Percentiles rank a stretch among this genome's conserved stretches.
These are phyloP conservation scores for Bocquillonia castaneifolia DNA, from an alignment of 441 rosid genomes.

Conservation along the genomic window DNA sequence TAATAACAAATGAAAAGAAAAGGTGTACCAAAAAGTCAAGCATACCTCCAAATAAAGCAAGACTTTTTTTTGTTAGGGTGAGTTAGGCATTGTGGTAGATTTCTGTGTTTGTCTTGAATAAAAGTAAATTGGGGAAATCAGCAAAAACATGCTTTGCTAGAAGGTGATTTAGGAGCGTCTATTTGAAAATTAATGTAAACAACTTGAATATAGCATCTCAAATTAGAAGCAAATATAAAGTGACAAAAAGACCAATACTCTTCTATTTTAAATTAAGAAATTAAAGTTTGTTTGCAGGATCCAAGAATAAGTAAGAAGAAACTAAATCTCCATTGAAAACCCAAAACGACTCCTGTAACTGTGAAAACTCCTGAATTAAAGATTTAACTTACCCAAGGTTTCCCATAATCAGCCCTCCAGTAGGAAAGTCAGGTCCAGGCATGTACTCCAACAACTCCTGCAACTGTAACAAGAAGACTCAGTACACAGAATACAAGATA, in stretches of 20 bases:
- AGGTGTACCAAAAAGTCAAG: not conserved
- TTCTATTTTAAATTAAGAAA: not conserved
- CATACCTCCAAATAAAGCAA: not conserved
- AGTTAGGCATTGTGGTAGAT: not conserved
- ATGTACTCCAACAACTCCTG: conserved; percentile 96
- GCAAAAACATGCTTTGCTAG: not conserved
- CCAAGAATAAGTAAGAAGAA: not conserved
- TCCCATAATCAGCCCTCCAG: conserved; percentile 97
- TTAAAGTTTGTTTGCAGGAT: not conserved
- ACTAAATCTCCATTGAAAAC: no score
- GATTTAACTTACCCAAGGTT: conserved; percentile 62
- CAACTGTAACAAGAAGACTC: conserved; percentile 38
- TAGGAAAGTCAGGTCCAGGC: conserved; percentile 99
- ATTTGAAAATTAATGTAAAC: no score
- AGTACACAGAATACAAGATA: not conserved
- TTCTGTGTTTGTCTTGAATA: not conserved
- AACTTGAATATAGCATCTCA: no score
- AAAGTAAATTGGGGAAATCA: not conserved
- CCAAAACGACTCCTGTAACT: no score
- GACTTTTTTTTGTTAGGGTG: not conserved
- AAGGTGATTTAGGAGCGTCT: not conserved
- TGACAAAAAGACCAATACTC: no score
- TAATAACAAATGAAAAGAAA: not conserved
- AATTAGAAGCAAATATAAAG: no score
- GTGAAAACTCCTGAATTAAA: no score